These are phyloP conservation scores for Colletotrichum siamense DNA, from an alignment of 2,329 filamentous ascomycete genomes.

Conservation along the genomic window DNA sequence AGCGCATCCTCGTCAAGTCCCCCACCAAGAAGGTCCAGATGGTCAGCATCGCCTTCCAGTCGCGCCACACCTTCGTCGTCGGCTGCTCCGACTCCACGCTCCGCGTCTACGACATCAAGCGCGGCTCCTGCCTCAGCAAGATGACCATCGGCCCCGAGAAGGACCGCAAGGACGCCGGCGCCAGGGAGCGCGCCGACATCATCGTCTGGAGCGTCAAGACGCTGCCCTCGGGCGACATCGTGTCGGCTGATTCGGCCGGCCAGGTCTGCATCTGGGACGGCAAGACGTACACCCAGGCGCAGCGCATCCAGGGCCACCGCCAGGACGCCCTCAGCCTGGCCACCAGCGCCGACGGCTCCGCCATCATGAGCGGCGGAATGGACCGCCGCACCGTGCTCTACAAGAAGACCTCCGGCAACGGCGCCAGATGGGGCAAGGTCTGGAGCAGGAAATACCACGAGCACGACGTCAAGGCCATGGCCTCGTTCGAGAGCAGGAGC, in stretches of 20 bases:
- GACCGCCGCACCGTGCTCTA: slow-evolving; percentile 88
- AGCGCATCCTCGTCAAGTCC: slow-evolving; percentile 76
- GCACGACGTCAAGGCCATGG: slow-evolving; percentile 95
- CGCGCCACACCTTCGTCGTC: slow-evolving; percentile 80
- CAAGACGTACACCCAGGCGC: slow-evolving; percentile 86
- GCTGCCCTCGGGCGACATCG: slow-evolving; percentile 84
- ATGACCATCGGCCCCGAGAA: slow-evolving; percentile 84
- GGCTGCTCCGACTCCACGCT: slow-evolving; percentile 98
- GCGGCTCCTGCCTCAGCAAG: slow-evolving; percentile 75
- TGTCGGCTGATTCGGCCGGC: slow-evolving; percentile 93
- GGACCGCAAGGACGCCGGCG: slow-evolving; percentile 39
- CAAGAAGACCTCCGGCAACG: slow-evolving; percentile 66
- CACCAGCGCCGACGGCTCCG: slow-evolving; percentile 77
- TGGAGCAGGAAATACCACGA: slow-evolving; percentile 86
- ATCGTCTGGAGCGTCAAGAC: slow-evolving; percentile 95
- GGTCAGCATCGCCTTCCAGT: slow-evolving; percentile 90
- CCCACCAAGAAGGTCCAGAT: slow-evolving; percentile 87
- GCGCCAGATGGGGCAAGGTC: slow-evolving; percentile 81
- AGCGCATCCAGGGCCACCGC: slow-evolving; percentile 85
- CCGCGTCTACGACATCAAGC: slow-evolving; percentile 85
- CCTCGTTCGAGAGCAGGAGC: slow-evolving; percentile 82
- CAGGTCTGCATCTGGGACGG: slow-evolving; percentile 94
- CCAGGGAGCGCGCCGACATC: slow-evolving; percentile 80
- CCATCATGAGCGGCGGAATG: slow-evolving; percentile 89
- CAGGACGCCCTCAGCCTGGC: slow-evolving; percentile 92